Evolutionary conservation across 2,329 filamentous ascomycete genomes (phyloP).

Genomic region (Nemania serpens): DNA sequence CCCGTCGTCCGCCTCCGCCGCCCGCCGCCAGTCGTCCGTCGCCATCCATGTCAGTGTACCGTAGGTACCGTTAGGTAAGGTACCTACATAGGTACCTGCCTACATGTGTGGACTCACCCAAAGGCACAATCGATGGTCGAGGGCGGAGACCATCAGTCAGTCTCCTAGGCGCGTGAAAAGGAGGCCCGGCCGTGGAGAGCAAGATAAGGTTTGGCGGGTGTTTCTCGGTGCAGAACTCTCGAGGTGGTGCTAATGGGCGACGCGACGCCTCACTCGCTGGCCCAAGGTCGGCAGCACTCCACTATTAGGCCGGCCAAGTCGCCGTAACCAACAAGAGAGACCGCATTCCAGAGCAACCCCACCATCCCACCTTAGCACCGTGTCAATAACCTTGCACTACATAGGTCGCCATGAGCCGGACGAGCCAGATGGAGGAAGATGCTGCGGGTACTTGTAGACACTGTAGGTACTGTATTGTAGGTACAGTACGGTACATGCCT

Average conservation of each 20-base stretch:
- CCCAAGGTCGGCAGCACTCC: constrained; percentile 40
- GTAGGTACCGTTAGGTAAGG: no score
- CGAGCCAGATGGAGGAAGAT: no score
- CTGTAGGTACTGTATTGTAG: constrained; percentile 13
- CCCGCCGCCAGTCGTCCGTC: no score
- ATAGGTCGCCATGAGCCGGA: no score
- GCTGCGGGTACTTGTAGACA: no score
- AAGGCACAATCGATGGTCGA: no score
- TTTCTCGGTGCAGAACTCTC: constrained; percentile 20
- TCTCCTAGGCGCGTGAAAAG: neutral
- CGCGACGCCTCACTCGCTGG: constrained; percentile 38
- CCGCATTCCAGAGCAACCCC: constrained; percentile 30
- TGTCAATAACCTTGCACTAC: no score
- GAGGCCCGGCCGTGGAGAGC: neutral
- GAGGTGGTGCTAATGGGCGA: constrained; percentile 21
- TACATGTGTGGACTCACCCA: no score
- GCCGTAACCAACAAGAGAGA: constrained; percentile 39
- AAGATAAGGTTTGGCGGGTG: constrained; percentile 18
- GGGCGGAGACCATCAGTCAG: no score
- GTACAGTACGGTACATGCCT: neutral
- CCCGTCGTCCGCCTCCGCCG: neutral
- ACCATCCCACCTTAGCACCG: constrained; percentile 29
- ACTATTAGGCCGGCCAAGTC: constrained; percentile 43
- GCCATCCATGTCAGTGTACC: no score
- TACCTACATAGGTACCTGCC: no score